A percentile compares a stretch with the other conserved stretches of the same genome.
Evolutionary conservation across 2,329 filamentous ascomycete species (phyloP).

Genomic region (Pyrenochaeta sp.): DNA sequence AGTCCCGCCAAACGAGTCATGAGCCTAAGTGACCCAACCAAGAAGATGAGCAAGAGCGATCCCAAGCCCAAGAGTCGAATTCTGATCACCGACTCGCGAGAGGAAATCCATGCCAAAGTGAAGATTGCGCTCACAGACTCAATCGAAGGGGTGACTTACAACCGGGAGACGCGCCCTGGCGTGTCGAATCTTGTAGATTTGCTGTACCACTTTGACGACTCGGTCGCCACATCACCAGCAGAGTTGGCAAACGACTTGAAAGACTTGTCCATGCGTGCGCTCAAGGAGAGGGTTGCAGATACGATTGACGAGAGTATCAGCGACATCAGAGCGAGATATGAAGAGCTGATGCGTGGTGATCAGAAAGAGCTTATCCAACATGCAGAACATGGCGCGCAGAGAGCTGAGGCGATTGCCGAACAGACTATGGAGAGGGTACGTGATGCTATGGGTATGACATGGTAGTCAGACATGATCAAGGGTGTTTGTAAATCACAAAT

Average conservation of each 20-base stretch:
- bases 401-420: conserved; percentile 69
- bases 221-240: conserved; percentile 46
- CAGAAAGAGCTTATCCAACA: conserved; percentile 65
- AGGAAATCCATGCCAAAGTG: conserved; percentile 74
- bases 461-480: conserved; percentile 1
- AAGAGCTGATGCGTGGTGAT: conserved; percentile 60
- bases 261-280: conserved; percentile 59
- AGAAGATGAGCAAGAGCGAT: conserved; percentile 96
- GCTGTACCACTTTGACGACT: conserved; percentile 71
- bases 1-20: conserved; percentile 83
- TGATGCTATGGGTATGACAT: conserved; percentile 28
- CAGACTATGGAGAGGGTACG: conserved; percentile 54
- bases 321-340: conserved; percentile 66
- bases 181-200: conserved; percentile 89
- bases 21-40: conserved; percentile 79
- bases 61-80: conserved; percentile 77
- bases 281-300: conserved; percentile 72
- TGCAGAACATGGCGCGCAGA: conserved; percentile 65
- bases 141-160: conserved; percentile 72
- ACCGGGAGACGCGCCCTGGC: conserved; percentile 74
- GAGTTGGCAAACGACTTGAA: conserved; percentile 59
- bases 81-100: conserved; percentile 75
- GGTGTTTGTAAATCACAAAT: no score
- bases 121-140: conserved; percentile 80
- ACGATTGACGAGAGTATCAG: conserved; percentile 63